Base-by-base conservation (phyloP, 257 asterid species). In the Solanum sparsipilum region DNA sequence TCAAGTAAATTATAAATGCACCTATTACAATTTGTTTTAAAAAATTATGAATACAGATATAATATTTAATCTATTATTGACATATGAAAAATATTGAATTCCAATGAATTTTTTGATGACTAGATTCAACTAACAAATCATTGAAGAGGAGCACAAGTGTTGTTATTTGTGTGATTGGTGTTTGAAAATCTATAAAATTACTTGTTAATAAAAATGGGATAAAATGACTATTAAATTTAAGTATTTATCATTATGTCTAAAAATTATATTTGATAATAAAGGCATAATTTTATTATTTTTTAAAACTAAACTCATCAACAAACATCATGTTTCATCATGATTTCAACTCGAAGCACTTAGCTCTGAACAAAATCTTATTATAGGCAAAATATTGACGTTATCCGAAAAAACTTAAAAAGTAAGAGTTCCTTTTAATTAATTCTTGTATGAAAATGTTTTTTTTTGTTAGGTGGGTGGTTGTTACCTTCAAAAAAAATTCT, bases 331-430 rank as follows among this genome's bases (percentile, higher is more conserved):
- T 70, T 2, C 3, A 31, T 70, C 6, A 6, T 31, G 3, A 70
- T 27, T 70, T 70, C 1, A 1, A 70, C 8, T 1, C 0, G 0
- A 12, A 27, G 13, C 10, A 70, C 13, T 70, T 3, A 70, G 0
- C 3, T 1, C 1, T 0, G 3, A 3, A 7, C 0, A 1, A 7
- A 70, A 16, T 7, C 0, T 71, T 71, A 4, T 29, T 4, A 29
- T 68, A 29, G 0, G 2, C 3, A 6, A 18, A 15, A 70, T 70
- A 70, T 29, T 7, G 0, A 71, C 0, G 1, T 71, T 31, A 16
- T 9, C 1, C 0, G 1, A 15, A 20, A 20, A 21, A 34, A 34
- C 5, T 20, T 8, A 0, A 9, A 41, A 79, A 25, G 7, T 0
- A 1, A 25, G 4, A 39, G 3, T 7, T 25, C 5, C 9, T 15